Base-by-base conservation (phyloP, 352 stramenopile genomes). In the Globisporangium orthogonon region DNA sequence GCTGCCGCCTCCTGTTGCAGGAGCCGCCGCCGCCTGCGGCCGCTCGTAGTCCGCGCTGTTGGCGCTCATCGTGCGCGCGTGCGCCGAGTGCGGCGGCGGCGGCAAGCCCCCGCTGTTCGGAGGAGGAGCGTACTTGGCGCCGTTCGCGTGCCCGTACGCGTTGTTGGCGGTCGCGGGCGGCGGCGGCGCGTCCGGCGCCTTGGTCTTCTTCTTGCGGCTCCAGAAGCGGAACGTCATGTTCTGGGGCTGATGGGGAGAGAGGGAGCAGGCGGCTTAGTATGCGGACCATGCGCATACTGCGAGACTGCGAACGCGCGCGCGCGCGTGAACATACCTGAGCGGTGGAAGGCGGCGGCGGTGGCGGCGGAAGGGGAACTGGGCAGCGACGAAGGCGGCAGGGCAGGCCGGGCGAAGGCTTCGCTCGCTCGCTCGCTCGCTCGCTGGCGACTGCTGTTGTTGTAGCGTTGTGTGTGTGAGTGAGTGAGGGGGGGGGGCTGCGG, bases 151-250 rank as follows among this genome's bases (percentile, higher is more conserved):
- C 3, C 41, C 41, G 44, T 49, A 49, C 1, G n/a, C 44, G 7
- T n/a, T 10, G 40, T 11, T 4, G 41, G 41, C 33, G 41, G 70
- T 61, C 30, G 44, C 37, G 30, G 49, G n/a, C 7, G 44, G 44
- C 7, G 44, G 44, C 7, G 44, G 44, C 44, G 44, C 44, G 44
- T 49, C 37, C 10, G 33, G 51, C 7, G 60, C 30, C 53, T 63
- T 43, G 61, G 83, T 83, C 59, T 65, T 86, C 73, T 91, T 91
- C 60, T 87, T 89, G 54, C 82, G 79, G 29, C 76, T 74, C 68
- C 77, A 91, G 58, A 91, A 91, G 23, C 69, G 70, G 57, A 91
- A 89, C 56, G 73, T 80, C 78, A 91, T 89, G 54, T 7, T 15
- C 11, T 6, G 37, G 10, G 37, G 15, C 2, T 10, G 44, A 11